phyloP scores from a whole-genome alignment of 768 basidiomycete species.

The Rickenella mellea region DNA sequence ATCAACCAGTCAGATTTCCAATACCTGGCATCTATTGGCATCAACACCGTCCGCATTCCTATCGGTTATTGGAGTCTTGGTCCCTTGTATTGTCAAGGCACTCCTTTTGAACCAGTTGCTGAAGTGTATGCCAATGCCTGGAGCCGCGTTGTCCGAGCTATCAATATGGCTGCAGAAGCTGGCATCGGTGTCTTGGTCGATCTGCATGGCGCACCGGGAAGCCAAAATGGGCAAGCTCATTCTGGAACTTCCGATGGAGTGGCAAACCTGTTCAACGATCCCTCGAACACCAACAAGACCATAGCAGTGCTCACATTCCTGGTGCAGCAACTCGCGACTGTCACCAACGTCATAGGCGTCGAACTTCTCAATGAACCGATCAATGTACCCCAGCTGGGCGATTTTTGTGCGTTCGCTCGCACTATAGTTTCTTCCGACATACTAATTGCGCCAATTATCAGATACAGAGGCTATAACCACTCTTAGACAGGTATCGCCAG shows the following conservation, averaged over 20 bases:
- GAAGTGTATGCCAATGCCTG: slow-evolving; percentile 37
- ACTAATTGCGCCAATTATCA: slow-evolving; percentile 14
- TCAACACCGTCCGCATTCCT: slow-evolving; percentile 52
- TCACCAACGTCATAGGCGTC: slow-evolving; percentile 34
- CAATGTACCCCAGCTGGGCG: slow-evolving; percentile 35
- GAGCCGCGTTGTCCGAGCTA: slow-evolving; percentile 31
- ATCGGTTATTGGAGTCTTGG: slow-evolving; percentile 44
- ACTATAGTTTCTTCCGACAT: slow-evolving; percentile 11
- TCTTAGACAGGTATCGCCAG: slow-evolving; percentile 33
- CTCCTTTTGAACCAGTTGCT: slow-evolving; percentile 29
- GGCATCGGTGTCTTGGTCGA: slow-evolving; percentile 44
- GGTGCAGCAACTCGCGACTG: slow-evolving; percentile 18
- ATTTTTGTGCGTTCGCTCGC: slow-evolving; percentile 27
- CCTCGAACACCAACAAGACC: slow-evolving; percentile 27
- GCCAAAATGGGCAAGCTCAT: slow-evolving; percentile 34
- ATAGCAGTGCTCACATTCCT: slow-evolving; percentile 30
- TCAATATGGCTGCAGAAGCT: slow-evolving; percentile 28
- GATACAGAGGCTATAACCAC: slow-evolving; percentile 42
- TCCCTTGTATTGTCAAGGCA: slow-evolving; percentile 22
- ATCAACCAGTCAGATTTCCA: slow-evolving; percentile 55
- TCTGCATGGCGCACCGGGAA: slow-evolving; percentile 44
- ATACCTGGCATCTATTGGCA: slow-evolving; percentile 46
- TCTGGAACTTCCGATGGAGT: slow-evolving; percentile 35
- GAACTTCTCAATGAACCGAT: slow-evolving; percentile 44
- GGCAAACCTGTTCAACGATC: slow-evolving; percentile 26